phyloP scores from a whole-genome alignment of 768 basidiomycete species.

The Tylopilus balloui region DNA sequence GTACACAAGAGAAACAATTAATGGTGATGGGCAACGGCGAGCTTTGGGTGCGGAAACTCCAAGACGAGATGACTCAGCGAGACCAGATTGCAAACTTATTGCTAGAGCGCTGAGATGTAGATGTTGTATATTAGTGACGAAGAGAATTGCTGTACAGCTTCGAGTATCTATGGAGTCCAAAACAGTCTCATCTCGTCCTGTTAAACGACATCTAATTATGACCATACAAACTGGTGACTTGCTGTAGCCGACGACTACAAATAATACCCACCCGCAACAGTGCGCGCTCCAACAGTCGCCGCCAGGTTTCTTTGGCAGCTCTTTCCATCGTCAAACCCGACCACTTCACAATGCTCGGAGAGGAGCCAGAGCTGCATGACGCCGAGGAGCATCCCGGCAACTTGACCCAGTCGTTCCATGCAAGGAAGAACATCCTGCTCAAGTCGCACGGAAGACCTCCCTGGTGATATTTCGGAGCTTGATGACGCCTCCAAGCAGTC shows the following conservation, averaged over 20 bases:
- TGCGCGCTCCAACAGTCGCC: background rate
- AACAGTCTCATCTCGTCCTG: no score
- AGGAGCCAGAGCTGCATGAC: slow-evolving; percentile 25
- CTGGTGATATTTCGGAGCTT: slow-evolving; percentile 46
- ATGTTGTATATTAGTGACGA: background rate
- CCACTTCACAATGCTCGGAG: slow-evolving; percentile 23
- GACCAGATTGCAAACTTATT: slow-evolving; percentile 37
- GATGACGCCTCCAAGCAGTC: slow-evolving; percentile 3
- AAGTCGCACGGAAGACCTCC: slow-evolving; percentile 84
- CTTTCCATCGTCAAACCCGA: slow-evolving; percentile 2
- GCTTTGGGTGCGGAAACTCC: slow-evolving; percentile 29
- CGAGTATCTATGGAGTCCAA: no score
- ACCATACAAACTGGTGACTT: background rate
- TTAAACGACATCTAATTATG: no score
- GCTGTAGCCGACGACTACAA: slow-evolving; percentile 32
- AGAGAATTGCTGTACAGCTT: background rate
- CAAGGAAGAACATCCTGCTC: slow-evolving; percentile 69
- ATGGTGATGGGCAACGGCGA: slow-evolving; percentile 19
- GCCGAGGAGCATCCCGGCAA: slow-evolving; percentile 16
- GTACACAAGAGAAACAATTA: background rate
- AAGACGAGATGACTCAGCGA: slow-evolving; percentile 36
- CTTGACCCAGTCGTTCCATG: slow-evolving; percentile 21
- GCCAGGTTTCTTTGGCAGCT: background rate
- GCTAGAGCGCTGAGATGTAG: slow-evolving; percentile 24
- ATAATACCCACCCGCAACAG: slow-evolving; percentile 11